phyloP scores from a whole-genome alignment of 305 asterid species.

The Fraxinus baroniana region DNA sequence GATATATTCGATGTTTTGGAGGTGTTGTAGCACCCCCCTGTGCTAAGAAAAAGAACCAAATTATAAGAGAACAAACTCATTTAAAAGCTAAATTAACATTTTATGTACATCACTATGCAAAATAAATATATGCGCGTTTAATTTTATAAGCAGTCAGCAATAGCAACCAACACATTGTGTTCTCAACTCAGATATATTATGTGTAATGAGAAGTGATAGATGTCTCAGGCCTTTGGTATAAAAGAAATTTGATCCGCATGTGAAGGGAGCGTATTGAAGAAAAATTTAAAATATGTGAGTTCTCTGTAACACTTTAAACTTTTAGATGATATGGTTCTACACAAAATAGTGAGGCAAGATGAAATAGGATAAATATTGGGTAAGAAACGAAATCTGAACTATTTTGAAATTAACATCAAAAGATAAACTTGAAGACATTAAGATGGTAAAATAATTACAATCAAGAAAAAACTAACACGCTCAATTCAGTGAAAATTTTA shows the following conservation, averaged over 20 bases:
- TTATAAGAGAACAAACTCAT: slow-evolving; percentile 1
- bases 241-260: background rate
- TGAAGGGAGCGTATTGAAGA: background rate
- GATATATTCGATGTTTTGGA: slow-evolving; percentile 37
- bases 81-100: background rate
- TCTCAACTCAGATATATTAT: background rate
- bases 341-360: background rate
- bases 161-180: background rate
- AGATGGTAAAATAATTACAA: background rate
- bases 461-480: background rate
- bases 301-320: background rate
- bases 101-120: background rate
- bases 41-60: background rate
- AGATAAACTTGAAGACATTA: background rate
- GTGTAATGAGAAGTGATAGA: background rate
- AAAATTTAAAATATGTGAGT: background rate
- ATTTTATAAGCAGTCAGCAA: background rate
- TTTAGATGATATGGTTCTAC: background rate
- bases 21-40: slow-evolving; percentile 33
- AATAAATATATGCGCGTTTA: no score
- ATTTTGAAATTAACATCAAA: background rate
- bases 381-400: background rate
- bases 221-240: background rate
- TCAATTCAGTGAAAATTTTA: background rate
- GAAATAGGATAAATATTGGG: background rate